Base-by-base conservation (phyloP, 352 stramenopile genomes). In the Phytophthora quininea region DNA sequence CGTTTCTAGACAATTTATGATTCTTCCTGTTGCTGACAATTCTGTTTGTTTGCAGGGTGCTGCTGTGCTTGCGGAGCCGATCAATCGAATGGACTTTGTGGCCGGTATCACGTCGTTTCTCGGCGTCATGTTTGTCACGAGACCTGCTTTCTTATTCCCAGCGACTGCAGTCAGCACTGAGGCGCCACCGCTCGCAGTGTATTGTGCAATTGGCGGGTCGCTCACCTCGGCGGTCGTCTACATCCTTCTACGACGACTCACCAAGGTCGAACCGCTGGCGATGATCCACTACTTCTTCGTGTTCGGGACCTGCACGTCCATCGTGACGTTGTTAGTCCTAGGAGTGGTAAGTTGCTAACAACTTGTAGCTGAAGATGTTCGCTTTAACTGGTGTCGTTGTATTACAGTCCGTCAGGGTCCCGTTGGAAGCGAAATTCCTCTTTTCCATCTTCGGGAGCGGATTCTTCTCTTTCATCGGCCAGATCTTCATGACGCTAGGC, bases 401-500 rank as follows among this genome's bases (percentile, higher is more conserved):
- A 9, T 4, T 52, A 8, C 37, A 76, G 69, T 57, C 32, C 24
- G 5, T 71, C 4, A 43, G 67, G 46, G 12, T 73, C 4, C 58
- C 59, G 8, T 61, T 12, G 2, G 54, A 62, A 4, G 49, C 55
- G 11, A 50, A 35, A 11, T 74, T 88, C 30, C 57, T 87, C 32
- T 57, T 84, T 3, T 72, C 70, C 8, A 63, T 92, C 29, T n/a
- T 89, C 6, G 58, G 59, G 4, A 83, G 74, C 19, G 80, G 68
- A 2, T 58, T 82, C 33, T 76, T 87, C 48, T 84, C 81, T 5
- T 76, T 74, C n/a, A 33, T 92, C 31, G 81, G 79, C 0, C 65
- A 84, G 58, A 51, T 86, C 46, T 86, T 86, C 64, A 67, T 90
- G 52, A 87, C 83, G 12, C 74, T 76, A 14, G 81, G 83, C 6